These are phyloP conservation scores for Lyophyllum semitale DNA, from an alignment of 768 basidiomycete species.

Conservation along the genomic window DNA sequence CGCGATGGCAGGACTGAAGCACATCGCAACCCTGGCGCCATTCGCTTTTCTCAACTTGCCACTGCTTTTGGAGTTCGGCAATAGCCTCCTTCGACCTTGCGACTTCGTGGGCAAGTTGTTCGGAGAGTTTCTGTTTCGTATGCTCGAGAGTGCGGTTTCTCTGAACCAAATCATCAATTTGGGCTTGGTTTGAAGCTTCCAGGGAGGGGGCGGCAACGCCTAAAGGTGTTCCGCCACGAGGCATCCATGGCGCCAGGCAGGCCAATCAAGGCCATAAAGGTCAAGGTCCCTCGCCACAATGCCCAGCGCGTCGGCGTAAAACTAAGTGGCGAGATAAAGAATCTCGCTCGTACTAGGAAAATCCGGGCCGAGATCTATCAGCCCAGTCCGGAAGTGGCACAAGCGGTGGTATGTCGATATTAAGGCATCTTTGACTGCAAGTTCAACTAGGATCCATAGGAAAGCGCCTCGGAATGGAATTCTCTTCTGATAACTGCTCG, in stretches of 20 bases:
- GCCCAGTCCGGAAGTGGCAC: conserved; percentile 62
- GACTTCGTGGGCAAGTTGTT: conserved; percentile 46
- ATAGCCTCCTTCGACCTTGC: conserved; percentile 43
- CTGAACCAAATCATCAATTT: conserved; percentile 76
- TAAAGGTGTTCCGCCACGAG: conserved; percentile 21
- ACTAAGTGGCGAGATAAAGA: conserved; percentile 59
- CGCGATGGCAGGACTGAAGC: conserved; percentile 62
- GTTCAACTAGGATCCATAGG: conserved; percentile 33
- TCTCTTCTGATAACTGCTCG: conserved; percentile 76
- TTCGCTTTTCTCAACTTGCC: conserved; percentile 52
- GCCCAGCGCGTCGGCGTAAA: conserved; percentile 71
- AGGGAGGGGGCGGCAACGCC: conserved; percentile 41
- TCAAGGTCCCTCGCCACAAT: conserved; percentile 75
- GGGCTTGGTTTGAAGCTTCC: conserved; percentile 61
- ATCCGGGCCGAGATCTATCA: conserved; percentile 61
- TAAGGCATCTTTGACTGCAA: not conserved
- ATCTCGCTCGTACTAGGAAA: conserved; percentile 49
- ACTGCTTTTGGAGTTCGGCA: conserved; percentile 45
- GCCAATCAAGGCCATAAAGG: conserved; percentile 55
- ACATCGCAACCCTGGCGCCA: conserved; percentile 68
- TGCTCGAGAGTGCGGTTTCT: conserved; percentile 67
- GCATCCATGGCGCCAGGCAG: conserved; percentile 61
- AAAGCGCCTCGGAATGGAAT: conserved; percentile 87
- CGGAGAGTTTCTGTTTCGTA: conserved; percentile 53
- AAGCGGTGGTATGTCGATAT: conserved; percentile 60